Evolutionary conservation across 208 protist genomes (phyloP), one percentile per base, ranked within the genome.

Genomic region (Trypanosoma melophagium): DNA sequence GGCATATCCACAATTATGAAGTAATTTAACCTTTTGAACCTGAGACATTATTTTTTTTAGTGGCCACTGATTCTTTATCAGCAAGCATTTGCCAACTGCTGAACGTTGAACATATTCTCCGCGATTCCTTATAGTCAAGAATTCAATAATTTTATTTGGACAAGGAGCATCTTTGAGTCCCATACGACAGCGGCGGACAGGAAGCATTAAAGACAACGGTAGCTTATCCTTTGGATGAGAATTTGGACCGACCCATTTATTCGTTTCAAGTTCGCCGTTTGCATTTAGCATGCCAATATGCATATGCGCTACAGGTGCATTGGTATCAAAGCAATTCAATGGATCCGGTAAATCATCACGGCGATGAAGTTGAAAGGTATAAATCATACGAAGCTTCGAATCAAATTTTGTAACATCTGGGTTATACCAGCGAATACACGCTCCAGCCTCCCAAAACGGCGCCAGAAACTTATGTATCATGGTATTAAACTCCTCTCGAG

Each of bases 1-100:
- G 24, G 76, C 76, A 49, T 74, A 79, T 12, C 73, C 73, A 52
- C 73, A 79, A n/a, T 69, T 17, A 41, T 79, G 54, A 21, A 79
- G 67, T 12, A 69, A 21, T 51, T 79, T 19, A 1, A 66, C 60
- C 44, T 66, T 65, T n/a, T 55, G 22, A 7, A 69, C 58, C 10
- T 50, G 44, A 28, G 75, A 42, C 16, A 45, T 65, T 61, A 71
- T 79, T 28, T 44, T 64, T 3, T n/a, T 40, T 7, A 17, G 24
- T 31, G 19, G 40, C 73, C 73, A 79, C 21, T 64, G 41, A 8
- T 59, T 47, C n/a, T 63, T 59, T 19, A 79, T 58, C n/a, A 79
- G 51, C 17, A 79, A 51, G 65, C 73, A 79, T 13, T 9, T 21
- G 3, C 73, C 73, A 22, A 71, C 64, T 13, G 21, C 58, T n/a